A percentile compares a stretch with the other conserved stretches of the same genome.
phyloP scores from a whole-genome alignment of 148 eudicot genomes.

The Arctostaphylos glauca region DNA sequence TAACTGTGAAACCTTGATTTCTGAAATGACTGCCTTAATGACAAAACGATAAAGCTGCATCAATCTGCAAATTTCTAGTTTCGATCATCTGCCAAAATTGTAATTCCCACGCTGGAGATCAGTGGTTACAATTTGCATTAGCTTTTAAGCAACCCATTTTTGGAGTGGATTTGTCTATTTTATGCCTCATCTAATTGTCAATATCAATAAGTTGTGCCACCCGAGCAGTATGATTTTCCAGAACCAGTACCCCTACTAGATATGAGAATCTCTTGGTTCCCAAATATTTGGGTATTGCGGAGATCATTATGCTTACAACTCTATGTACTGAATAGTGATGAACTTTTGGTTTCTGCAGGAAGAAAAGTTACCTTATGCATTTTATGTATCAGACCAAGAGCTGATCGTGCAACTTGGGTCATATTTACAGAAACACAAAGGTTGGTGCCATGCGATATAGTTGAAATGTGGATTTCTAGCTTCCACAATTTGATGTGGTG shows the following conservation, averaged over 20 bases:
- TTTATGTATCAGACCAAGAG: conserved; percentile 85
- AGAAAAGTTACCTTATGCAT: conserved; percentile 85
- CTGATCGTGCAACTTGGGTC: conserved; percentile 65
- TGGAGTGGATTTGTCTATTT: background rate
- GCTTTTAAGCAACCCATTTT: background rate
- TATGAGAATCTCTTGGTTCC: background rate
- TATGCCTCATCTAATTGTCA: background rate
- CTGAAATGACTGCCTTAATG: background rate
- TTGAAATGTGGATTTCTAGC: background rate
- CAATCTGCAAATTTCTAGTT: background rate
- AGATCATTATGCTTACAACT: background rate
- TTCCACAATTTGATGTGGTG: conserved; percentile 7
- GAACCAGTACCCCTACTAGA: too few relatives aligned
- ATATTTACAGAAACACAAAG: conserved; percentile 79
- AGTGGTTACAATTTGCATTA: background rate
- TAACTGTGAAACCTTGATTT: background rate
- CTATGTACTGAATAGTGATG: background rate
- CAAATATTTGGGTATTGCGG: background rate
- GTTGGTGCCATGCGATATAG: conserved; percentile 25
- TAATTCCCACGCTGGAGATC: background rate
- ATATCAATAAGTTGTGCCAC: background rate
- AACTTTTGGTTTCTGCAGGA: conserved; percentile 52
- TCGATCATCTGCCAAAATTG: background rate
- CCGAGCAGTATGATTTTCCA: background rate
- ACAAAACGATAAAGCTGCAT: background rate